Evolutionary conservation across 441 rosid species (phyloP).

Genomic region (Adansonia madagascariensis): DNA sequence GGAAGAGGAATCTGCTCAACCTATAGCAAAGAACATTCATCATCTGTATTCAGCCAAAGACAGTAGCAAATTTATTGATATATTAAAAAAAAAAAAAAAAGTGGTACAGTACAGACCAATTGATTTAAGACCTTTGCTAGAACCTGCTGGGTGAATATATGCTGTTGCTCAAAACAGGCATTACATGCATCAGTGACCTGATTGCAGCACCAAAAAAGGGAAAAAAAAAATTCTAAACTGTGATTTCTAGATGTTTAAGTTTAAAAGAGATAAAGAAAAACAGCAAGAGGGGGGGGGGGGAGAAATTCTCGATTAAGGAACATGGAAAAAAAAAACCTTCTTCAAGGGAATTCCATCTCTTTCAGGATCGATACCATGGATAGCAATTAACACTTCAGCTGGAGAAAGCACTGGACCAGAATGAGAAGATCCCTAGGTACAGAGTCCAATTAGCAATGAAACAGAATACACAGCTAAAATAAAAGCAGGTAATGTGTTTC

Average conservation of each 20-base stretch:
- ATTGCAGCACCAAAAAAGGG: slow-evolving; percentile 23
- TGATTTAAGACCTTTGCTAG: slow-evolving; percentile 97
- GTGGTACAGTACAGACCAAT: slow-evolving; percentile 62
- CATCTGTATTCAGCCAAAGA: slow-evolving; percentile 28
- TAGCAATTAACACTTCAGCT: slow-evolving; percentile 84
- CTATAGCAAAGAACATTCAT: slow-evolving; percentile 49
- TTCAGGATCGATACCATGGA: slow-evolving; percentile 92
- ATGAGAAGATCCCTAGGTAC: slow-evolving; percentile 72
- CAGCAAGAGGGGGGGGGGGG: not conserved
- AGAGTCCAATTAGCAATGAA: slow-evolving; percentile 22
- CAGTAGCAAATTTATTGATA: slow-evolving; percentile 20
- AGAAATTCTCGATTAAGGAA: slow-evolving; percentile 21
- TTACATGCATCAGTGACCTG: slow-evolving; percentile 98
- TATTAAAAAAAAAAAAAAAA: not conserved
- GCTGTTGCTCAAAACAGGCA: slow-evolving; percentile 89
- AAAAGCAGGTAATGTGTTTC: slow-evolving; percentile 16
- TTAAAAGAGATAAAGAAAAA: slow-evolving; percentile 14
- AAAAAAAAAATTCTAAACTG: slow-evolving; percentile 25
- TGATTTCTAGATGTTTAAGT: slow-evolving; percentile 15
- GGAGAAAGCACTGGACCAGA: slow-evolving; percentile 78
- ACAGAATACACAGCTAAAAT: slow-evolving; percentile 22
- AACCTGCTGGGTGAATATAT: slow-evolving; percentile 92
- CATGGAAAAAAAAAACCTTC: slow-evolving; percentile 52
- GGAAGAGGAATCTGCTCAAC: slow-evolving; percentile 99
- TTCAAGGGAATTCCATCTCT: slow-evolving; percentile 93